Evolutionary conservation across 805 yeast genomes (phyloP), one percentile per base, ranked within the genome.

Genomic region (Saturnispora saitoi): DNA sequence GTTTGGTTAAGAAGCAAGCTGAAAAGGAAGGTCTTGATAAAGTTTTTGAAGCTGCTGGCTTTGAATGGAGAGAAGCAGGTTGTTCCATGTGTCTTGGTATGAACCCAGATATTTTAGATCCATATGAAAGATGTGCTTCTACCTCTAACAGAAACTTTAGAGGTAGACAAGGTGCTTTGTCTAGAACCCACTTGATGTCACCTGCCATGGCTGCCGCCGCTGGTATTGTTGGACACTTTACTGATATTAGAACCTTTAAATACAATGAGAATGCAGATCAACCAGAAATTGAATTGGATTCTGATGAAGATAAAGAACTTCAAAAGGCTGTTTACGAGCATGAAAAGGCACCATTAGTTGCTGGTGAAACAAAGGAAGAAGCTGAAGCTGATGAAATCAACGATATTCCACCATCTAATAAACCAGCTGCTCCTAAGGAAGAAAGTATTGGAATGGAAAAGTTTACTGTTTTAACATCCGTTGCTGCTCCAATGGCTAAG

Each of bases 161-260:
- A 69, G 99, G 99, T 60, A 90, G 99, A 70, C 99, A 93, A 75
- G 99, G 99, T 71, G 95, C 96, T 46, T 72, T 71, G 52, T 88
- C 96, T 15, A 81, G 99, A 72, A 93, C 99, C 17, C 99, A 93
- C 66, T 77, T 93, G 64, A 88, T 91, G 95, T 87, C 96, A 12
- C 99, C 99, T 36, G 96, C 96, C 20, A 93, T 93, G 99, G 99
- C 99, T 43, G 99, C 99, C 30, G 97, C 98, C 19, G 98, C 99
- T 17, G 96, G 90, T 60, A 82, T 93, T 57, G 77, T 76, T 49
- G 99, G 99, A 57, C 88, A 83, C 62, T 82, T 93, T 60, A 77
- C 86, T 42, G 99, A 93, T 64, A 90, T 90, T 58, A 83, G 99
- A 70, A 83, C 86, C 48, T 86, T 77, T 66, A 71, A 79, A 51